Evolutionary conservation across 345 rosid genomes (phyloP), one percentile per base, ranked within the genome.

Genomic region (Hibiscus syriacus): DNA sequence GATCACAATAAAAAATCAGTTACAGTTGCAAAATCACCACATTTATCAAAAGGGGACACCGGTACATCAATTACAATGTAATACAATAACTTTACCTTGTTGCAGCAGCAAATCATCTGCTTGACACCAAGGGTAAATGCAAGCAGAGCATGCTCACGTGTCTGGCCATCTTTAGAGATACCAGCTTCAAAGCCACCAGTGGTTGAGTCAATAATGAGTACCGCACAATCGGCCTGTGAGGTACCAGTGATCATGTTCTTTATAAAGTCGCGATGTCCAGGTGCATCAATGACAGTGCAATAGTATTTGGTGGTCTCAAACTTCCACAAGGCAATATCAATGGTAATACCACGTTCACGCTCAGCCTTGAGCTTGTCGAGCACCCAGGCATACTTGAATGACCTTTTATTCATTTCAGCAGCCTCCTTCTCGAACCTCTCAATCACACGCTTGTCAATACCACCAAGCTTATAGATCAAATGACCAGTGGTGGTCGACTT

Each of bases 141-240:
- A 25, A 87, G 86, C 52, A 86, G 39, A 1, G 88, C 85, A 55
- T 86, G 92, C 81, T 87, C 88, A 72, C 93, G 83, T 23, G 94
- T 88, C 85, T 88, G 94, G 6, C 94, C 94, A 70, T 88, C 94
- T 80, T 88, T 88, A 48, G 94, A 88, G 67, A 88, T 88, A 78
- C 94, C 94, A 67, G 90, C 93, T 52, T 88, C 94, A 43, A 88
- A 88, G 71, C 91, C 94, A 81, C 90, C 89, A 70, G 91, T 88
- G 70, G 94, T 86, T 49, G 94, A 88, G 70, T 88, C 94, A 57
- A 88, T 84, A 57, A 86, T 88, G 3, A 88, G 87, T 36, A 88
- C 85, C 55, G 90, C 94, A 77, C 94, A 88, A 55, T 88, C 90
- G 3, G 88, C 93, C 83, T 87, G 90, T 20, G 93, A 87, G 55